A percentile compares a stretch with the other conserved stretches of the same genome.
phyloP scores from a whole-genome alignment of 331 rosid species.

The Ulmus americana region DNA sequence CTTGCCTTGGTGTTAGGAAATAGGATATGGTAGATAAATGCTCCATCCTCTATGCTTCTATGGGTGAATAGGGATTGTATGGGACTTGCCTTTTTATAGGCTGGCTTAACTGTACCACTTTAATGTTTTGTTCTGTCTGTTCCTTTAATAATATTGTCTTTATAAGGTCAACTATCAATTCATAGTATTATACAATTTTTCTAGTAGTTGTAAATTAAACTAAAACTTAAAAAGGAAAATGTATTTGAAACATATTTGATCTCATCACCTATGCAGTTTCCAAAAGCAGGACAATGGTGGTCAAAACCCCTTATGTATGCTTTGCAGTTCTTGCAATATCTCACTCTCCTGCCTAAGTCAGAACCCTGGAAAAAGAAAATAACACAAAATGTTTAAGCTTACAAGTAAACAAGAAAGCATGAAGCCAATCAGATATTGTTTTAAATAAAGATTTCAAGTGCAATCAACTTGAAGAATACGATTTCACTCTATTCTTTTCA shows the following conservation, averaged over 20 bases:
- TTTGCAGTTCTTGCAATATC: conserved; percentile 36
- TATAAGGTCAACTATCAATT: background rate
- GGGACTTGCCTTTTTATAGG: no score
- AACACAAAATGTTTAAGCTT: background rate
- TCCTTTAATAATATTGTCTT: no score
- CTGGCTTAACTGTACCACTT: no score
- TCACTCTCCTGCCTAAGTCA: conserved; percentile 27
- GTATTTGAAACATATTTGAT: background rate
- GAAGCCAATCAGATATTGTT: background rate
- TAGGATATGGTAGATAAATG: no score
- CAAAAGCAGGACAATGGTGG: conserved; percentile 56
- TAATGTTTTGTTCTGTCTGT: no score
- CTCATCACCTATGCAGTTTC: conserved; percentile 43
- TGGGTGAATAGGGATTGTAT: no score
- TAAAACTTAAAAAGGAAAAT: background rate
- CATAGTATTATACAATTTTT: conserved; percentile 2
- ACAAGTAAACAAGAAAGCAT: conserved; percentile 11
- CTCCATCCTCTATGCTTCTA: no score
- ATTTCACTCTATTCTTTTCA: background rate
- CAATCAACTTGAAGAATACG: background rate
- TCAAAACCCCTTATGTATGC: conserved; percentile 31
- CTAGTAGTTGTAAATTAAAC: background rate
- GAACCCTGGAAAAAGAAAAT: conserved; percentile 21
- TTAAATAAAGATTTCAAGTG: background rate
- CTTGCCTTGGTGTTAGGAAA: no score